These are phyloP conservation scores for Sclerotinia minor DNA, from an alignment of 2,329 filamentous ascomycete species.

Conservation along the genomic window DNA sequence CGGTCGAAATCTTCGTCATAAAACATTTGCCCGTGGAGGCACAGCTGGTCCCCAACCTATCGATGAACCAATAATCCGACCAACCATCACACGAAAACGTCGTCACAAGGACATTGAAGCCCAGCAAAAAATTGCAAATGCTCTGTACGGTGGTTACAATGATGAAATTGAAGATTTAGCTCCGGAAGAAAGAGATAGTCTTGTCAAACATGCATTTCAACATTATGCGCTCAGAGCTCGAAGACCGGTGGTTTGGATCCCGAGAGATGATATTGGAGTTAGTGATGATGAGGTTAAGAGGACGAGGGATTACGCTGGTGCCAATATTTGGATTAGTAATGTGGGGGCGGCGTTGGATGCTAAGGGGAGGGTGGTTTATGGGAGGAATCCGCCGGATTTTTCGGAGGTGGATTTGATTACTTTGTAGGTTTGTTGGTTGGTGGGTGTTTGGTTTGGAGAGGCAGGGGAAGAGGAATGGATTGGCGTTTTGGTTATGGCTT, in stretches of 20 bases:
- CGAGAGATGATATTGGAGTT: constrained; percentile 83
- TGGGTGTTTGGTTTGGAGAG: neutral
- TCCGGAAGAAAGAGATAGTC: constrained; percentile 80
- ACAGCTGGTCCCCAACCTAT: constrained; percentile 45
- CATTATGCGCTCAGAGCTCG: constrained; percentile 83
- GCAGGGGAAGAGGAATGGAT: too few relatives aligned
- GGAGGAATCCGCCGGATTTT: constrained; percentile 83
- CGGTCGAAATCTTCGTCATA: constrained; percentile 41
- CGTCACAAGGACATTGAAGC: constrained; percentile 66
- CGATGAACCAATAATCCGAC: constrained; percentile 21
- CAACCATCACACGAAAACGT: constrained; percentile 42
- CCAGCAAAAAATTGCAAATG: constrained; percentile 70
- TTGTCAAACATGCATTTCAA: constrained; percentile 86
- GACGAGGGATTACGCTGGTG: constrained; percentile 61
- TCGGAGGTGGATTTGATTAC: constrained; percentile 85
- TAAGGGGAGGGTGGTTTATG: constrained; percentile 79
- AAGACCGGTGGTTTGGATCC: constrained; percentile 90
- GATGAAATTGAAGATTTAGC: constrained; percentile 95
- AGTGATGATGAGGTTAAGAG: constrained; percentile 86
- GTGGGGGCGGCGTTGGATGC: constrained; percentile 86
- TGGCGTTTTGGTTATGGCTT: neutral
- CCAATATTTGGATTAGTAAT: constrained; percentile 86
- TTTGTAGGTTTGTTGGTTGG: constrained; percentile 50
- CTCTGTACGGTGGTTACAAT: constrained; percentile 81
- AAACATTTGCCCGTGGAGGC: constrained; percentile 50